Evolutionary conservation across 2,329 filamentous ascomycete genomes (phyloP).

Genomic region (Colletotrichum chlorophyti): DNA sequence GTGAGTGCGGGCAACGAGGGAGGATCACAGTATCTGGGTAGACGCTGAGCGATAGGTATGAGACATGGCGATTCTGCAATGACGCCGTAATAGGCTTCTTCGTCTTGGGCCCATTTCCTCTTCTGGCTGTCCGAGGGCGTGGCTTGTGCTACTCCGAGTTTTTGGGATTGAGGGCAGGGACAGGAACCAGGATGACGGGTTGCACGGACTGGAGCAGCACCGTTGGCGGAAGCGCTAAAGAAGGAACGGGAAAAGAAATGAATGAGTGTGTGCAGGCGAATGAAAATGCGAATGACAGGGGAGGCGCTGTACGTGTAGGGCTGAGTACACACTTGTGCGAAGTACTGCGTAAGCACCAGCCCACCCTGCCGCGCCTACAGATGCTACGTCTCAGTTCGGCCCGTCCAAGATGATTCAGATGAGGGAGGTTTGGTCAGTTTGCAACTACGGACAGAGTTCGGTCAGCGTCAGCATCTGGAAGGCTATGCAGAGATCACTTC

Average conservation of each 20-base stretch:
- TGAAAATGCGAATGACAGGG: background rate
- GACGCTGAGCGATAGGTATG: no score
- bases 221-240: conserved; percentile 12
- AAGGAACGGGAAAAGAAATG: conserved; percentile 16
- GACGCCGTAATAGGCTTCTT: conserved; percentile 8
- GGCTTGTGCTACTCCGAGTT: conserved; percentile 17
- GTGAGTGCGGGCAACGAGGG: background rate
- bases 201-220: conserved; percentile 10
- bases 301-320: conserved; percentile 15
- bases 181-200: conserved; percentile 22
- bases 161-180: conserved; percentile 4
- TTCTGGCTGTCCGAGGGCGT: conserved; percentile 13
- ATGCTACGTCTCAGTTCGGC: conserved; percentile 26
- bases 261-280: conserved; percentile 4
- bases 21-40: conserved; percentile 7
- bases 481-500: conserved; percentile 17
- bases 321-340: conserved; percentile 15
- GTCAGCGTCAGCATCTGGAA: conserved; percentile 20
- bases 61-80: background rate
- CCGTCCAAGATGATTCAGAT: conserved; percentile 4
- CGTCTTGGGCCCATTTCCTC: conserved; percentile 7
- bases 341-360: conserved; percentile 24
- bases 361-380: conserved; percentile 5
- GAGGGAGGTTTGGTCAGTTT: background rate
- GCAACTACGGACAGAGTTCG: conserved; percentile 12